Conservation (phyloP, 2,329 filamentous ascomycete species). For the Sclerotinia spermophila region DNA sequence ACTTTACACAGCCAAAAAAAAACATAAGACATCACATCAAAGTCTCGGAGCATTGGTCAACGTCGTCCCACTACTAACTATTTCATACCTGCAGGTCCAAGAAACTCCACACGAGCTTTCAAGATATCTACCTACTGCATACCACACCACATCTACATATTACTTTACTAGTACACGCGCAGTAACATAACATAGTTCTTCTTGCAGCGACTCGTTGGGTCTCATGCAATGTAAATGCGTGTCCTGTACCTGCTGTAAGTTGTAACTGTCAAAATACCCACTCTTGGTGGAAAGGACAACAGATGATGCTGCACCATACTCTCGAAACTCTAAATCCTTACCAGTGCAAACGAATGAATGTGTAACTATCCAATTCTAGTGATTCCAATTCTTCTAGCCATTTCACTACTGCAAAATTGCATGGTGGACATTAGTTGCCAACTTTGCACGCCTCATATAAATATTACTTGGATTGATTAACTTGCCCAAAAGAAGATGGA, state of each 20-base stretch:
- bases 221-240: background rate
- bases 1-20: no score
- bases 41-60: background rate
- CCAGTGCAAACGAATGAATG: background rate
- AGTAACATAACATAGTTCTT: background rate
- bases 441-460: background rate
- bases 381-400: background rate
- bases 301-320: background rate
- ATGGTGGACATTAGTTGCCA: constrained; percentile 2
- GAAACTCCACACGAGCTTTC: constrained; percentile 8
- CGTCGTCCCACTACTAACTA: background rate
- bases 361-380: background rate
- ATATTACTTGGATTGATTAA: background rate
- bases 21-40: background rate
- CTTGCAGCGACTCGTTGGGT: background rate
- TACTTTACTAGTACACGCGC: background rate
- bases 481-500: background rate
- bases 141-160: background rate
- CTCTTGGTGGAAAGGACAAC: constrained; percentile 6
- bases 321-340: background rate
- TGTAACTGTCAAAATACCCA: background rate
- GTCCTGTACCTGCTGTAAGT: background rate
- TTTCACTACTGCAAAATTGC: background rate
- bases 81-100: background rate
- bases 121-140: background rate